Conservation (phyloP, 2,329 filamentous ascomycete genomes). For the Diaporthe caulivora region DNA sequence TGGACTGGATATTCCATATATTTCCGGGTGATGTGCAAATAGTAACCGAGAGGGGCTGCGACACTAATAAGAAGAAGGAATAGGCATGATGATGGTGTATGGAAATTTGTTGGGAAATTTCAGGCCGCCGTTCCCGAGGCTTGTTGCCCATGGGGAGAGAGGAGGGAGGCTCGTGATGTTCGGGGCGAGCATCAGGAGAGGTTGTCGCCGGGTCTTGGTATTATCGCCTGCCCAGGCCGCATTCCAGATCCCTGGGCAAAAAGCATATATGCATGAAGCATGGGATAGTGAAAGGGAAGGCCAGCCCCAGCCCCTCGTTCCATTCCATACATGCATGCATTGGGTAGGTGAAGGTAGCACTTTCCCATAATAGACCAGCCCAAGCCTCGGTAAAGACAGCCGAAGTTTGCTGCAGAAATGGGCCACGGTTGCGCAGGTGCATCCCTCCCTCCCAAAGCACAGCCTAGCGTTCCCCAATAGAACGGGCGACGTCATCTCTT, state of each 20-base stretch:
- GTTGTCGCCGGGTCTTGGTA: not conserved
- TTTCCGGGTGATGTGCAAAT: not conserved
- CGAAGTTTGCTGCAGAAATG: slow-evolving; percentile 14
- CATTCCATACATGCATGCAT: too few relatives aligned
- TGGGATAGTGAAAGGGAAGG: not conserved
- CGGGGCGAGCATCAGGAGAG: slow-evolving; percentile 27
- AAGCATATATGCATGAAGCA: too few relatives aligned
- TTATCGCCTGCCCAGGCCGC: slow-evolving; percentile 1
- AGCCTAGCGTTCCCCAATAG: slow-evolving; percentile 12
- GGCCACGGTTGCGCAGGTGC: not conserved
- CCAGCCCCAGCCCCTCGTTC: not conserved
- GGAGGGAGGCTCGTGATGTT: not conserved
- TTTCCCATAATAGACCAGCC: not conserved
- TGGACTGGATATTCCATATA: too few relatives aligned
- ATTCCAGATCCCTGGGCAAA: slow-evolving; percentile 16
- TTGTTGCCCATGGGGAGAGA: not conserved
- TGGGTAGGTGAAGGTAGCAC: too few relatives aligned
- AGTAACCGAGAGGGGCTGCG: not conserved
- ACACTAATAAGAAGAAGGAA: not conserved
- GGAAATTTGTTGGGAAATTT: slow-evolving; percentile 29
- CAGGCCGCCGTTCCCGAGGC: slow-evolving; percentile 6
- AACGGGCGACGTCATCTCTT: slow-evolving; percentile 16
- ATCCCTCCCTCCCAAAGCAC: not conserved
- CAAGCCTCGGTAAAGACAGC: slow-evolving; percentile 27
- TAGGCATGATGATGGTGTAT: not conserved